Evolutionary conservation across 2,329 filamentous ascomycete species (phyloP), one percentile per base, ranked within the genome.

Genomic region (Colletotrichum caudatum): DNA sequence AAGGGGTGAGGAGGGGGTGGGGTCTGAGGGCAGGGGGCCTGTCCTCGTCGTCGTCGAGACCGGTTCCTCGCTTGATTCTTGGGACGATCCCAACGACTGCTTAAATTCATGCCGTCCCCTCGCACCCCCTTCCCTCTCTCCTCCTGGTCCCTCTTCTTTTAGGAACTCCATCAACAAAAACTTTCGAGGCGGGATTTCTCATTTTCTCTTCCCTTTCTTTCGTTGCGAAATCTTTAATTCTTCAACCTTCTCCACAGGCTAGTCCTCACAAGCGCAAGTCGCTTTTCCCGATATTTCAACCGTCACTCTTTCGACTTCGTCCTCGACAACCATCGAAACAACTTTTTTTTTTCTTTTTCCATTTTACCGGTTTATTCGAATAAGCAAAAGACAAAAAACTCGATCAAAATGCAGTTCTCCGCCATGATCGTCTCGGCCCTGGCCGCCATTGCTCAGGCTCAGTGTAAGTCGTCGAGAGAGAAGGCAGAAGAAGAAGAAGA

Each of bases 361-460:
- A 70, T 29, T 29, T 29, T 29, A 37, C 72, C 71, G 57, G 64
- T 63, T 75, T 64, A 69, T 73, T 69, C 64, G 64, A 74, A 74
- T 74, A 57, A 60, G 9, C 6, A 39, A 11, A 11, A 39, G 29
- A 29, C 29, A 74, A 77, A 64, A 71, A 35, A 70, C 48, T 65
- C 69, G 62, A 72, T 77, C 81, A 87, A 83, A 74, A 90, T 90
- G 88, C 83, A 86, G 73, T 85, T 87, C 81, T 80, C 83, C 74
- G 81, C 83, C 73, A 76, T 87, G 75, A 78, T 81, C 74, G 77
- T 86, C 51, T 79, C 86, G 73, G 82, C 86, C 76, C 81, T 90
- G 60, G 74, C 85, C 78, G 81, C 84, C 78, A 69, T 83, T 72
- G 85, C 84, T 70, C 82, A 84, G 76, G 84, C 84, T 86, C 82